Evolutionary conservation across 768 basidiomycete species (phyloP).

Genomic region (Calocera viscosa): DNA sequence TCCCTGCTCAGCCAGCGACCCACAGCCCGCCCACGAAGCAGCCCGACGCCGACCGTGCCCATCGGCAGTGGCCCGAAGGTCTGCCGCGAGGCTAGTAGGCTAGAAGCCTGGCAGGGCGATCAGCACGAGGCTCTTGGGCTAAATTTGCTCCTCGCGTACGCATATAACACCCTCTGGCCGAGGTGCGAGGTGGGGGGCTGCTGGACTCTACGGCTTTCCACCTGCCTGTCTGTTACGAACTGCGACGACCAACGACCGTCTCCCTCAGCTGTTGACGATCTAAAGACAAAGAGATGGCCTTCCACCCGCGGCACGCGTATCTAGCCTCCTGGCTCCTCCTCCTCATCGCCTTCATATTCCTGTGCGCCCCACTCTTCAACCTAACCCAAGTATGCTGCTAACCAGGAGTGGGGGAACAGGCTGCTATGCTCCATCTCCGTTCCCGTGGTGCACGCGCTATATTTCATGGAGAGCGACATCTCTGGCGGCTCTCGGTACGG

Average conservation of each 20-base stretch:
- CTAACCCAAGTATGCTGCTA: neutral
- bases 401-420: neutral
- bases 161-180: too few relatives aligned
- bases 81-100: too few relatives aligned
- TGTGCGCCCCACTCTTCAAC: neutral
- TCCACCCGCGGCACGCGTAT: neutral
- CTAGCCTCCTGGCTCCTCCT: neutral
- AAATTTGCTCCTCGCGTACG: too few relatives aligned
- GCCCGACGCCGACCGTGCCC: too few relatives aligned
- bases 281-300: neutral
- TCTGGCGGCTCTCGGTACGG: neutral
- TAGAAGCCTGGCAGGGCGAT: too few relatives aligned
- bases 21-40: too few relatives aligned
- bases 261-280: too few relatives aligned
- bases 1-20: too few relatives aligned
- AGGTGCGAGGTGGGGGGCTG: too few relatives aligned
- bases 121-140: too few relatives aligned
- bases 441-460: neutral
- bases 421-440: conserved; percentile 7
- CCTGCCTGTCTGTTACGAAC: neutral
- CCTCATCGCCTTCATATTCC: neutral
- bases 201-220: too few relatives aligned
- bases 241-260: neutral
- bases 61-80: too few relatives aligned
- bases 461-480: conserved; percentile 2